Base-by-base conservation (phyloP, 331 rosid genomes). In the Quercus lobata region DNA sequence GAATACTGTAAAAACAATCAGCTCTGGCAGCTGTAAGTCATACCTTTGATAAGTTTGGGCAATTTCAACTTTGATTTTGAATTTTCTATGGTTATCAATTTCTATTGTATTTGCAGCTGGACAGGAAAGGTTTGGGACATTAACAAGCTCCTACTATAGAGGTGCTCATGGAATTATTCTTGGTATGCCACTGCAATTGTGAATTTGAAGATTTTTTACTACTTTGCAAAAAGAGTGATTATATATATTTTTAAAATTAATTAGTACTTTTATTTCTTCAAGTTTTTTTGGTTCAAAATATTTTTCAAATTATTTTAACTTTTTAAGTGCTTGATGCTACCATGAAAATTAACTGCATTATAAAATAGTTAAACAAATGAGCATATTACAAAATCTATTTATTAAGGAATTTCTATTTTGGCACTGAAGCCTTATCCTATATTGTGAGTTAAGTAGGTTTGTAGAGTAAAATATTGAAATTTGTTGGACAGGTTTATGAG, bases 151-250 rank as follows among this genome's bases (percentile, higher is more conserved):
- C 24, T 95, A 91, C 81, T 95, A 95, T 85, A 87, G 99, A 91
- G 98, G 98, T 16, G 94, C 99, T 60, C 97, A 95, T 62, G 99
- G 99, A 88, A 90, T 93, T 81, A 78, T 95, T 79, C 97, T 95
- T 22, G 99, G 99, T 93, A 93, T 78, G 88, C 74, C 61, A 21
- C 63, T 22, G 73, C 25, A 53, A 46, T 24, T 18, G 29, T 21
- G 57, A 7, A n/a, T 21, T 5, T 25, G 57, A 52, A 21, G 54
- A n/a, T 34, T n/a, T 69, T 34, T 34, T 10, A 21, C 24, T 1
- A 41, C 5, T 8, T 8, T 21, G 52, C 4, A 6, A 12, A 34
- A 8, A 25, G 30, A 66, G 6, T 66, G 25, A 35, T 4, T 29
- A 68, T 68, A 32, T 68, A 17, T 68, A 18, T 68, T 15, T 18